A percentile compares a stretch with the other conserved stretches of the same genome.
These are phyloP conservation scores for Kalmanozyma brasiliensis DNA, from an alignment of 1,284 basidiomycete genomes.

Conservation along the genomic window DNA sequence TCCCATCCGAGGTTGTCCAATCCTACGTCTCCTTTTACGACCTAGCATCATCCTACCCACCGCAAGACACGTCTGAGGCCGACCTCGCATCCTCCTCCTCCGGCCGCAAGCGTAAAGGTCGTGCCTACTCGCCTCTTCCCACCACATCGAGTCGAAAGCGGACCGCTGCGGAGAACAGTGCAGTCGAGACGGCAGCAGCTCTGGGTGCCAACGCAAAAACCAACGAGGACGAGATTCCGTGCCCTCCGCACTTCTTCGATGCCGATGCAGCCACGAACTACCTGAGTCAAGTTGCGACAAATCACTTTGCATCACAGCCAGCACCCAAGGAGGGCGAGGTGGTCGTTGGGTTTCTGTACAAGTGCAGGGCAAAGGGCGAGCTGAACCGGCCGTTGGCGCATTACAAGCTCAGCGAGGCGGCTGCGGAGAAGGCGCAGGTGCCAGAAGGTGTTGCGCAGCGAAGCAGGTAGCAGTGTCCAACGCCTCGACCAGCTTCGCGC, in stretches of 20 bases:
- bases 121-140: slow-evolving; percentile 19
- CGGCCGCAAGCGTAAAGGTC: slow-evolving; percentile 35
- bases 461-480: slow-evolving; percentile 6
- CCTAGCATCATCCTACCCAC: slow-evolving; percentile 52
- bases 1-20: slow-evolving; percentile 50
- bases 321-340: slow-evolving; percentile 63
- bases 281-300: slow-evolving; percentile 50
- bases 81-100: slow-evolving; percentile 15
- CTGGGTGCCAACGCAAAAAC: slow-evolving; percentile 18
- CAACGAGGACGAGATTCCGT: slow-evolving; percentile 43
- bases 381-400: slow-evolving; percentile 45
- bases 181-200: slow-evolving; percentile 23
- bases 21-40: slow-evolving; percentile 57
- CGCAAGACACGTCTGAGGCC: slow-evolving; percentile 34
- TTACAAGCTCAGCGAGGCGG: slow-evolving; percentile 32
- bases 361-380: slow-evolving; percentile 57
- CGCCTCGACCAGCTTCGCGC: neutral
- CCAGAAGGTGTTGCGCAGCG: slow-evolving; percentile 15
- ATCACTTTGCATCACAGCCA: slow-evolving; percentile 55
- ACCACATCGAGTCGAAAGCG: slow-evolving; percentile 29
- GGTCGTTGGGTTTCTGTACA: slow-evolving; percentile 61
- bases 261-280: slow-evolving; percentile 53
- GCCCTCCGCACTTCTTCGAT: slow-evolving; percentile 58
- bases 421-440: slow-evolving; percentile 19
- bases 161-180: slow-evolving; percentile 23